Base-by-base conservation (phyloP, 768 basidiomycete genomes). In the Russula dissimulans region DNA sequence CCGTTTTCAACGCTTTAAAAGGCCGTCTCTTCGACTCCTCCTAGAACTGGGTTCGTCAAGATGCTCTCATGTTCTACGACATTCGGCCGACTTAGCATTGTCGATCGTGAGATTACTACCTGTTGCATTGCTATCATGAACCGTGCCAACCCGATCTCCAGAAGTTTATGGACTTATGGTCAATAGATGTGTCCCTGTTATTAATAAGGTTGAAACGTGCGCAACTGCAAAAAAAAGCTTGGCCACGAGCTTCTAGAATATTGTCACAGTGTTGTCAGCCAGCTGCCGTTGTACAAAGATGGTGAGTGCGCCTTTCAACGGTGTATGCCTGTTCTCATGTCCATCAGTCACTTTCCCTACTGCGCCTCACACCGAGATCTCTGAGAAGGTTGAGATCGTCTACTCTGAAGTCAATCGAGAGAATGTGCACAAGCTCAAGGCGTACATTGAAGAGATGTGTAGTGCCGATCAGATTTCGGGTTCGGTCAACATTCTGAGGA, bases 401-500 rank as follows among this genome's bases (percentile, higher is more conserved):
- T 26, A 26, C 22, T 26, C 22, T 26, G 22, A 26, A 2, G 22
- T 26, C 22, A 26, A 26, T 2, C 22, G 22, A 26, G 22, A 26
- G 22, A 26, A 1, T 26, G 95, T 98, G 46, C 88, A 97, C 68
- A 97, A 98, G 75, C 80, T 99, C 47, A 97, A 99, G 74, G 91
- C 93, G 1, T 99, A 99, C 68, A 97, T 92, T 56, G 86, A 94
- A 68, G 94, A 99, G 75, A 99, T 99, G 97, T 93, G 97, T 1
- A 91, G 89, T 61, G 91, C 93, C 2, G 92, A 95, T 69, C 85
- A 89, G 6, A 88, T 91, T 54, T 83, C 89, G 3, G 81, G 81
- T 18, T 77, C 83, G 38, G 82, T 95, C 70, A 97, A 26, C 22
- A 26, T 26, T 26, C 22, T 1, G 22, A 26, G 2, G 22, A 26